These are phyloP conservation scores for Serendipita sp. DNA, from an alignment of 768 basidiomycete species.

Conservation along the genomic window DNA sequence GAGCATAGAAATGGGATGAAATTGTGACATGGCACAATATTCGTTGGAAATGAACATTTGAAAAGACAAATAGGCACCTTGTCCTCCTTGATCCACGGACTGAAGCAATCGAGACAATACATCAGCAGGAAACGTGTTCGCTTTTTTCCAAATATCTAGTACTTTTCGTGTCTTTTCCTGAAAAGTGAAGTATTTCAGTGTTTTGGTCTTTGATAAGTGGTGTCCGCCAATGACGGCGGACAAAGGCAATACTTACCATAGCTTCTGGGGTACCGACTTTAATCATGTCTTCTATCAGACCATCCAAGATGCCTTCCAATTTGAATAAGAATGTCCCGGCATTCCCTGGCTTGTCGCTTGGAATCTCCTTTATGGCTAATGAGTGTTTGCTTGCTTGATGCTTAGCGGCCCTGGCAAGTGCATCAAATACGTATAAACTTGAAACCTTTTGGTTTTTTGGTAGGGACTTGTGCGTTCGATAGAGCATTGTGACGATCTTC, in stretches of 20 bases:
- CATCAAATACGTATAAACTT: conserved; percentile 88
- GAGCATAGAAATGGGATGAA: neutral
- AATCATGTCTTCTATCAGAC: conserved; percentile 74
- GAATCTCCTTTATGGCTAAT: conserved; percentile 34
- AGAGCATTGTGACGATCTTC: conserved; percentile 73
- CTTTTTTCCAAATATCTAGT: conserved; percentile 93
- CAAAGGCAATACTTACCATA: conserved; percentile 51
- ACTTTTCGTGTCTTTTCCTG: conserved; percentile 97
- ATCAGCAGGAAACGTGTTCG: conserved; percentile 67
- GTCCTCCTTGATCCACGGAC: conserved; percentile 46
- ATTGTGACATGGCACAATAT: conserved; percentile 10
- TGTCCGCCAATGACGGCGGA: neutral
- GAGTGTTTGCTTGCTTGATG: conserved; percentile 48
- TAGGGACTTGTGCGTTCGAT: conserved; percentile 74
- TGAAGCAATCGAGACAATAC: conserved; percentile 58
- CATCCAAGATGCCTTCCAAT: conserved; percentile 79
- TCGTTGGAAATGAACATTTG: conserved; percentile 1
- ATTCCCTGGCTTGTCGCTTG: conserved; percentile 41
- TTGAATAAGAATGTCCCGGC: conserved; percentile 74
- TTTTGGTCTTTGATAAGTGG: no score
- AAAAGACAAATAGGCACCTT: conserved; percentile 64
- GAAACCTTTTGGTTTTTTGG: conserved; percentile 53
- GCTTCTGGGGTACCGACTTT: conserved; percentile 47
- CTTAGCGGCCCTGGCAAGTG: conserved; percentile 71
- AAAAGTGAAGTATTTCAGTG: conserved; percentile 11